phyloP scores from a whole-genome alignment of 2,329 filamentous ascomycete species.

The Alternaria arbusti region DNA sequence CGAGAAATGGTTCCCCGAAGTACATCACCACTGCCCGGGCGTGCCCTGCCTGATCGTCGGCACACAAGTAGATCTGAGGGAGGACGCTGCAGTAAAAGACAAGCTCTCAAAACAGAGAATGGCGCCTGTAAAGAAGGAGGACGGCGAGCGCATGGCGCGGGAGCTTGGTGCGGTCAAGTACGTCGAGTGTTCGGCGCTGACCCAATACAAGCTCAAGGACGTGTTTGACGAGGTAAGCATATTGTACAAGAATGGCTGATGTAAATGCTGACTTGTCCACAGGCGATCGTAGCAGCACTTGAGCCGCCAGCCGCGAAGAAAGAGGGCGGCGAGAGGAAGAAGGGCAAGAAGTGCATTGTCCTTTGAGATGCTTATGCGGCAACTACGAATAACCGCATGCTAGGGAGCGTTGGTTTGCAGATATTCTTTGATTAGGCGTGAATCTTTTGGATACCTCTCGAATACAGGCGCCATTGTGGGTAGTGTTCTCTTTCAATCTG shows the following conservation, averaged over 20 bases:
- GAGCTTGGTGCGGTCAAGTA: conserved; percentile 98
- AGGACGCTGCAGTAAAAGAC: conserved; percentile 84
- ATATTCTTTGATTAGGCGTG: conserved; percentile 41
- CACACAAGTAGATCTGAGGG: conserved; percentile 94
- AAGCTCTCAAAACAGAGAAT: conserved; percentile 97
- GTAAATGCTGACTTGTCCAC: conserved; percentile 13
- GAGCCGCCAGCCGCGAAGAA: conserved; percentile 80
- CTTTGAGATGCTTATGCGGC: conserved; percentile 32
- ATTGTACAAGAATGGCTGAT: neutral
- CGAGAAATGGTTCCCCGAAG: conserved; percentile 99
- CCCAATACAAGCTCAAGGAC: conserved; percentile 98
- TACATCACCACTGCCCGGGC: conserved; percentile 97
- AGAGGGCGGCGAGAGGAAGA: conserved; percentile 58
- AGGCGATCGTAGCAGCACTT: conserved; percentile 95
- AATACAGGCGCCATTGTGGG: conserved; percentile 48
- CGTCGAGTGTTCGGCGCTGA: conserved; percentile 96
- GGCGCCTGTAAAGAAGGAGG: conserved; percentile 87
- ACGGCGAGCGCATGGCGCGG: conserved; percentile 95
- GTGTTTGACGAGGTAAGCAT: conserved; percentile 92
- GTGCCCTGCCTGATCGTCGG: conserved; percentile 98
- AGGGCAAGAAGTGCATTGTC: conserved; percentile 45
- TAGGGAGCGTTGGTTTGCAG: conserved; percentile 35
- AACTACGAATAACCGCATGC: conserved; percentile 19
- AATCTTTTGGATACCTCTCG: conserved; percentile 50
- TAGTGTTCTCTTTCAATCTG: conserved; percentile 46